Evolutionary conservation across 495 filamentous ascomycete species (phyloP).

Genomic region (Chaetomidium leptoderma): DNA sequence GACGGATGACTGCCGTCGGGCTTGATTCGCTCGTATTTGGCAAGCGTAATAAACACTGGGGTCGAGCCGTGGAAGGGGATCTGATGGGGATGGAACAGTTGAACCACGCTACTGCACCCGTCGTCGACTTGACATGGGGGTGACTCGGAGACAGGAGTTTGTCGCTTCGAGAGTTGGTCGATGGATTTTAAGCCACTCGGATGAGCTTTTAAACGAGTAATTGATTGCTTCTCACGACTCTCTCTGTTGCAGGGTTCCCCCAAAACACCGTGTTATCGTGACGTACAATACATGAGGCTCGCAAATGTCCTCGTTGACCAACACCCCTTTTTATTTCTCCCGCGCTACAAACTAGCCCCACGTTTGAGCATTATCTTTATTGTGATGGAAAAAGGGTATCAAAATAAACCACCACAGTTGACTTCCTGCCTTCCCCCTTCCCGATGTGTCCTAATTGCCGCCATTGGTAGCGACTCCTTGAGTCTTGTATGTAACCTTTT

Average conservation of each 20-base stretch:
- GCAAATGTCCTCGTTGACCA: too few relatives aligned
- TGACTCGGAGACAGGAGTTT: background rate
- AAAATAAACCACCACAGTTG: conserved; percentile 6
- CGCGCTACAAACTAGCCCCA: too few relatives aligned
- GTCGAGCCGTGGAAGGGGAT: background rate
- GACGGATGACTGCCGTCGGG: background rate
- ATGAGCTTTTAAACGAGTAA: background rate
- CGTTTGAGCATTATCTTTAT: background rate
- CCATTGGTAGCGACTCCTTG: too few relatives aligned
- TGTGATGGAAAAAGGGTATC: conserved; percentile 15
- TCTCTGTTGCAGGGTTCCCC: background rate
- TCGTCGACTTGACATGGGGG: too few relatives aligned
- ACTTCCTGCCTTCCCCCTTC: background rate
- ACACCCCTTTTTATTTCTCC: background rate
- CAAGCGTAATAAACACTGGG: background rate
- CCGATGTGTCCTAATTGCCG: background rate
- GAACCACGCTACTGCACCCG: background rate
- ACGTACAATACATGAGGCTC: too few relatives aligned
- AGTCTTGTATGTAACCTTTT: too few relatives aligned
- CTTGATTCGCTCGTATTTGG: background rate
- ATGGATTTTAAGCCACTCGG: background rate
- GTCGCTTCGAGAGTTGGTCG: background rate
- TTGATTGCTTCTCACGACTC: background rate
- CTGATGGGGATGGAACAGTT: background rate
- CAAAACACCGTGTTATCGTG: too few relatives aligned